Conservation (phyloP, 1,284 basidiomycete genomes). For the Ceratobasidium sp. region DNA sequence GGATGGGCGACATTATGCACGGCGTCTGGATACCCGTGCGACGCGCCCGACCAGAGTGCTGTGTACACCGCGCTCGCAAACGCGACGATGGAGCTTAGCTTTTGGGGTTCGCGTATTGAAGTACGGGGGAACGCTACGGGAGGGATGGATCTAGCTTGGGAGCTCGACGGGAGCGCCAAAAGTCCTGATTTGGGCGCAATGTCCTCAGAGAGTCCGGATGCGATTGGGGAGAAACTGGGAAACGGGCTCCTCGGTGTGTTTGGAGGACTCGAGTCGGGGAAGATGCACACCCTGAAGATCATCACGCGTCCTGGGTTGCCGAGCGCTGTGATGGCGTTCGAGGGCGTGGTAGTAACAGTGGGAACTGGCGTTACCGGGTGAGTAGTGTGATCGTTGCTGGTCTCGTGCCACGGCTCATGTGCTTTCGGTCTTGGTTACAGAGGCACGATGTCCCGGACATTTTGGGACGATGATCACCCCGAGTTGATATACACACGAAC, state of each 20-base stretch:
- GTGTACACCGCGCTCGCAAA: slow-evolving; percentile 7
- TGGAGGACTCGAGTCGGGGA: slow-evolving; percentile 26
- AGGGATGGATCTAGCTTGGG: slow-evolving; percentile 27
- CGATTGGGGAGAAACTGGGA: slow-evolving; percentile 15
- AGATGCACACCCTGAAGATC: slow-evolving; percentile 19
- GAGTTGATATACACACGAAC: slow-evolving; percentile 16
- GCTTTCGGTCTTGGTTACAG: not conserved
- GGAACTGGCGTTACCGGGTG: slow-evolving; percentile 35
- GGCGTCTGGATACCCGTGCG: slow-evolving; percentile 30
- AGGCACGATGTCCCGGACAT: not conserved
- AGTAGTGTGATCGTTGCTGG: not conserved
- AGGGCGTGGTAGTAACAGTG: slow-evolving; percentile 26
- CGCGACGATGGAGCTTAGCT: slow-evolving; percentile 19
- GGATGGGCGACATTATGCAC: slow-evolving; percentile 35
- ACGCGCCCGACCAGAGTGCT: slow-evolving; percentile 17
- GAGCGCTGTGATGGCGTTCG: slow-evolving; percentile 32
- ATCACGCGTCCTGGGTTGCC: not conserved
- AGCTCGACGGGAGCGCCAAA: slow-evolving; percentile 20
- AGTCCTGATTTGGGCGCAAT: not conserved
- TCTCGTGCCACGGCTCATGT: not conserved
- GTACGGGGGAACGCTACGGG: slow-evolving; percentile 18
- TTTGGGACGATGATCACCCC: slow-evolving; percentile 15
- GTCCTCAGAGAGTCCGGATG: not conserved
- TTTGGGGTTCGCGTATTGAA: slow-evolving; percentile 37
- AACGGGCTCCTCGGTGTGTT: slow-evolving; percentile 25